Percentiles rank a stretch among this genome's conserved stretches.
Evolutionary conservation across 1,284 basidiomycete species (phyloP).

Genomic region (Rhodotorula sp.): DNA sequence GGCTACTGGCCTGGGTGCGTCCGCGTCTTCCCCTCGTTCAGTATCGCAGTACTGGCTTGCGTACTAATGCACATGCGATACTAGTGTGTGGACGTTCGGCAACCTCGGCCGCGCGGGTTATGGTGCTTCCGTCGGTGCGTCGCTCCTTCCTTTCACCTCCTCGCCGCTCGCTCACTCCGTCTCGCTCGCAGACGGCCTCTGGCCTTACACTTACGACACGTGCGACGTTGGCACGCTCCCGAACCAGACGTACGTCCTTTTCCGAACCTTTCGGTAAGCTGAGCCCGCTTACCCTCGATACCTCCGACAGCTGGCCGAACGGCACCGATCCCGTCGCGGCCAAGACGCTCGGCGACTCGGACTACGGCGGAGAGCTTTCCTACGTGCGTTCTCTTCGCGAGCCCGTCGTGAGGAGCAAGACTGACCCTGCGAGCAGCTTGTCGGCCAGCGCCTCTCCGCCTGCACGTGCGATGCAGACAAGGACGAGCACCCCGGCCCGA

Average conservation of each 20-base stretch:
- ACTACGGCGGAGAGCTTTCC: constrained; percentile 51
- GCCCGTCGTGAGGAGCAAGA: not conserved
- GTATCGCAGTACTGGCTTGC: not conserved
- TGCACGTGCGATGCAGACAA: constrained; percentile 53
- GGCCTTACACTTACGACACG: constrained; percentile 75
- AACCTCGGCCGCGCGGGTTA: constrained; percentile 84
- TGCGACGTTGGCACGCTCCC: constrained; percentile 82
- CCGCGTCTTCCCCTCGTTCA: not conserved
- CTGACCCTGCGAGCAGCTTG: constrained; percentile 20
- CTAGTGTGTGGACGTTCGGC: constrained; percentile 49
- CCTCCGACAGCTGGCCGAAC: constrained; percentile 64
- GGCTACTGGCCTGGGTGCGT: constrained; percentile 50
- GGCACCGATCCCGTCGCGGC: constrained; percentile 43
- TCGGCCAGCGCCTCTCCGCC: constrained; percentile 54
- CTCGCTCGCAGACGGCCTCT: constrained; percentile 63
- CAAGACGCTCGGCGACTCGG: constrained; percentile 38
- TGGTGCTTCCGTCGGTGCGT: constrained; percentile 63
- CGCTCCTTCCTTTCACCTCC: not conserved
- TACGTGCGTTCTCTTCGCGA: constrained; percentile 10
- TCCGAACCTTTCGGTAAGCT: too few species aligned
- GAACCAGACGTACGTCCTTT: constrained; percentile 58
- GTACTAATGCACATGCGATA: too few species aligned
- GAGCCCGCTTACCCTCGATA: constrained; percentile 47
- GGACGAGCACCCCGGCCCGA: constrained; percentile 52
- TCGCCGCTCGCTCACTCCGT: accelerated